Evolutionary conservation across 768 basidiomycete species (phyloP).

Genomic region (Mycena venus): DNA sequence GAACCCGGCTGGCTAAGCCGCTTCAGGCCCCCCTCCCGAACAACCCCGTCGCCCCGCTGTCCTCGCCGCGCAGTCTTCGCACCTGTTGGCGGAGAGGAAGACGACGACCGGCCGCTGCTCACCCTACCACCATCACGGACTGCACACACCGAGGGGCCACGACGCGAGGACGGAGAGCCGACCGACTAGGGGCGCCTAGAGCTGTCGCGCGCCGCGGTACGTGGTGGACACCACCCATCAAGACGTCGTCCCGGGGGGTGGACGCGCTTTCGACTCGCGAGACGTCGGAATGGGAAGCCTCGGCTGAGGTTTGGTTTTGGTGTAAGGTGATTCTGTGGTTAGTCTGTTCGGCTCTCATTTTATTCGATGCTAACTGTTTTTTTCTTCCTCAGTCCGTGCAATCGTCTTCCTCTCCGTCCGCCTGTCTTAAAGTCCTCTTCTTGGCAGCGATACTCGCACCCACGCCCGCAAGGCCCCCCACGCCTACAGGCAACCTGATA

Average conservation of each 20-base stretch:
- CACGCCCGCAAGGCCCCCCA: conserved; percentile 2
- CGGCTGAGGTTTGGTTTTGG: not conserved
- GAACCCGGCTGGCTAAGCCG: not conserved
- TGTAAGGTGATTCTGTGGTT: not conserved
- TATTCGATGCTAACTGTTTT: not conserved
- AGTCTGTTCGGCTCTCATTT: not conserved
- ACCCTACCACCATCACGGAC: not conserved
- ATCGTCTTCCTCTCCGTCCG: not conserved
- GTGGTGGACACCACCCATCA: conserved; percentile 14
- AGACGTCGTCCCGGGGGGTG: conserved; percentile 9
- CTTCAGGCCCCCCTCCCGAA: not conserved
- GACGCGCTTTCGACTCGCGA: conserved; percentile 23
- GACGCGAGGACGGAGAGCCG: conserved; percentile 14
- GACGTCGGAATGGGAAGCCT: conserved; percentile 4
- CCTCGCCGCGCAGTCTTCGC: not conserved
- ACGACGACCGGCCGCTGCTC: not conserved
- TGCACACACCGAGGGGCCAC: not conserved
- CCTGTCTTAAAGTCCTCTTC: not conserved
- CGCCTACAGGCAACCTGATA: not conserved
- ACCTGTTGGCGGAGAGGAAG: not conserved
- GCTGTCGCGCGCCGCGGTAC: conserved; percentile 13
- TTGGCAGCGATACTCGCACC: not conserved
- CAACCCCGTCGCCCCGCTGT: not conserved
- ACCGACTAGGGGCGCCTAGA: conserved; percentile 5
- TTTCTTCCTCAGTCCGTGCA: not conserved